phyloP scores from a whole-genome alignment of 352 stramenopile species.

The Pythium angustatum region DNA sequence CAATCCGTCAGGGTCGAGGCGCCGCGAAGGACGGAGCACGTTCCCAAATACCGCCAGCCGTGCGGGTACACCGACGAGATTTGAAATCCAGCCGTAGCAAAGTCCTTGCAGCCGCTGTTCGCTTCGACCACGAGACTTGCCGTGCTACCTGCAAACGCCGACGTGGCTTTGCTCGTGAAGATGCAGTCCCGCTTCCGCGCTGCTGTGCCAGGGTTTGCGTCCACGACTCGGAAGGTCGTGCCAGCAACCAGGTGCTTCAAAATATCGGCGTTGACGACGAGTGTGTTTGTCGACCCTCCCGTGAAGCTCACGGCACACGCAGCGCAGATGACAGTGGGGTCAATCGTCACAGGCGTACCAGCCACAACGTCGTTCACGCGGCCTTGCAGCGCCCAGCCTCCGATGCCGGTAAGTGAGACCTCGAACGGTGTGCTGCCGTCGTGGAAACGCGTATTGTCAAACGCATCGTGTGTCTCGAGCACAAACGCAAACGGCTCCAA shows the following conservation, averaged over 20 bases:
- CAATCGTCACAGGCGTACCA: constrained; percentile 39
- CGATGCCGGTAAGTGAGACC: constrained; percentile 76
- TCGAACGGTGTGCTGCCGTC: constrained; percentile 80
- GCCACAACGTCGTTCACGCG: constrained; percentile 80
- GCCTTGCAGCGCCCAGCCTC: constrained; percentile 86
- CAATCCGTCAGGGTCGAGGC: constrained; percentile 40
- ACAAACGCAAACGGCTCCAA: constrained; percentile 65
- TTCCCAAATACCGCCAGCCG: constrained; percentile 75
- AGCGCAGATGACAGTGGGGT: constrained; percentile 52
- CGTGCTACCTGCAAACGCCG: constrained; percentile 32
- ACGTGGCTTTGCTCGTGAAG: constrained; percentile 57
- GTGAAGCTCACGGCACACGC: constrained; percentile 58
- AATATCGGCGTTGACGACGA: constrained; percentile 65
- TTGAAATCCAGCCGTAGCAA: constrained; percentile 39
- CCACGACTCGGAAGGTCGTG: constrained; percentile 61
- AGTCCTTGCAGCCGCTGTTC: constrained; percentile 58
- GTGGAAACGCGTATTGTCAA: constrained; percentile 87
- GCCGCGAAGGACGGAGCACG: constrained; percentile 42
- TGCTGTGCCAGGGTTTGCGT: constrained; percentile 57
- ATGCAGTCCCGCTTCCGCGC: constrained; percentile 62
- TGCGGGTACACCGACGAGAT: constrained; percentile 57
- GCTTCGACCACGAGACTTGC: constrained; percentile 49
- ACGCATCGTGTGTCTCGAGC: constrained; percentile 75
- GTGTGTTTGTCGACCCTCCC: constrained; percentile 36
- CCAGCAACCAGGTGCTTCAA: constrained; percentile 53